phyloP scores from a whole-genome alignment of 2,329 filamentous ascomycete genomes.

The Cladosporium cucumerinum region DNA sequence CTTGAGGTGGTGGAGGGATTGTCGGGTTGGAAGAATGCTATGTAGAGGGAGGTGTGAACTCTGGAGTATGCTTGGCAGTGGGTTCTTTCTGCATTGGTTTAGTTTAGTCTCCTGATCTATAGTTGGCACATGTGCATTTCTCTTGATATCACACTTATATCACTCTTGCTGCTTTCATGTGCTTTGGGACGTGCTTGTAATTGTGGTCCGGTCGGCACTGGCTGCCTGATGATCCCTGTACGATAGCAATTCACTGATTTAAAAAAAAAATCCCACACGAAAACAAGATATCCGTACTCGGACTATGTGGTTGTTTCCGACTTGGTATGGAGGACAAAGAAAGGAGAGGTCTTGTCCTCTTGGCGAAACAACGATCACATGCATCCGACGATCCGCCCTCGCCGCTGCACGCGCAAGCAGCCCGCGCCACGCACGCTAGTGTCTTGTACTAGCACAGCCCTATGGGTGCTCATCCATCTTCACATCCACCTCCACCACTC shows the following conservation, averaged over 20 bases:
- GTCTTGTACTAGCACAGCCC: background rate
- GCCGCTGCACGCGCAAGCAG: background rate
- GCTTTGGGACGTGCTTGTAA: background rate
- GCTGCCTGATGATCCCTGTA: background rate
- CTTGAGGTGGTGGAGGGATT: conserved; percentile 15
- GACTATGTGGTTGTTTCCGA: background rate
- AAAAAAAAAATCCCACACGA: background rate
- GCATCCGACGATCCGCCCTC: background rate
- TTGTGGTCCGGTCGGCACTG: background rate
- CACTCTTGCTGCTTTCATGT: background rate
- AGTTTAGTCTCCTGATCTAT: background rate
- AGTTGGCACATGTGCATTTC: background rate
- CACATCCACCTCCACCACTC: background rate
- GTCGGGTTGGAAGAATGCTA: background rate
- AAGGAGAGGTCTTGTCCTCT: background rate
- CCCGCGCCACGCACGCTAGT: background rate
- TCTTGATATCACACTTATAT: background rate
- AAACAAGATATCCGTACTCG: background rate
- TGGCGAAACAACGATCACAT: background rate
- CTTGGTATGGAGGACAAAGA: background rate
- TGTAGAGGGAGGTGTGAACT: background rate
- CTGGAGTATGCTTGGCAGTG: background rate
- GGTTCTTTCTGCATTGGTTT: background rate
- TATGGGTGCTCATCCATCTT: background rate
- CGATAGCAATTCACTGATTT: background rate